Base-by-base conservation (phyloP, 208 protist genomes). In the Trypanosoma caninum region DNA sequence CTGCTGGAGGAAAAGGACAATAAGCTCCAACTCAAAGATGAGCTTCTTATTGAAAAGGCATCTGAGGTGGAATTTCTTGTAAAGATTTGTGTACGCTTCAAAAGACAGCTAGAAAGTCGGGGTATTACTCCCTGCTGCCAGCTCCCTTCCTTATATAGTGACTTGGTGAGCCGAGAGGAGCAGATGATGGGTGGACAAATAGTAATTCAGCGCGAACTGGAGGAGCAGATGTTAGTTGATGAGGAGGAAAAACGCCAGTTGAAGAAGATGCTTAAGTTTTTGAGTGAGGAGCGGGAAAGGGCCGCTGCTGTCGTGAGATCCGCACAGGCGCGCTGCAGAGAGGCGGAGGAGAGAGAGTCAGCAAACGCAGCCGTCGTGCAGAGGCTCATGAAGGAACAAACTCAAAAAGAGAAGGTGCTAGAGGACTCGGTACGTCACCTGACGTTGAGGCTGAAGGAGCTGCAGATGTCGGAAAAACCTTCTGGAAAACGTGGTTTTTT, bases 21-120 rank as follows among this genome's bases (percentile, higher is more conserved):
- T 23, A 73, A 85, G 69, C 73, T 94, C 13, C 67, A 78, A 53
- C 47, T 87, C 16, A 89, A 87, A 73, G 87, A 94, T 47, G 80
- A 88, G 65, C 57, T 85, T 41, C 61, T 93, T 53, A 60, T 93
- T 28, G 87, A 90, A 59, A 85, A 89, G 67, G 72, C 72, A 40
- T 80, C 87, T 9, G 82, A 87, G 78, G 65, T 76, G 53, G 71
- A 93, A 70, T 90, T 87, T 74, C 71, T 88, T 51, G 82, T 76
- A 22, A 87, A 76, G 31, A 30, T 93, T 11, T 72, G 76, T 14
- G 74, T 74, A 20, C 76, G 87, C 8, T 76, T 93, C 9, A 86
- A 82, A 27, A 78, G 70, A 30, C 87, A 93, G 68, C 84, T 93
- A 72, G 66, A 88, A 58, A 46, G 69, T 23, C 65, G 85, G 8